These are phyloP conservation scores for Eucalyptus sp. DNA, from an alignment of 345 rosid species.

Conservation along the genomic window DNA sequence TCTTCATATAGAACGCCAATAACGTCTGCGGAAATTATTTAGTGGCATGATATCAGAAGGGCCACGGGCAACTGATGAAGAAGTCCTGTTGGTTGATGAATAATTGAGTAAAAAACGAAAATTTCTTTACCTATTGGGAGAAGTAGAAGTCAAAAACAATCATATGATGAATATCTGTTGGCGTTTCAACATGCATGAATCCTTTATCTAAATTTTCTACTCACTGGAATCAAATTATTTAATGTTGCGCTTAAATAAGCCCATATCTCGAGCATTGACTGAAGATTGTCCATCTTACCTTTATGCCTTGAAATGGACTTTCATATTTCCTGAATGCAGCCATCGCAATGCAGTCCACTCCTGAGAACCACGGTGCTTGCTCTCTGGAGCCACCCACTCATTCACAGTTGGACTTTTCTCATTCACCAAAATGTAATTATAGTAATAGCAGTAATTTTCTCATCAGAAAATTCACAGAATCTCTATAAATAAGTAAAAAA, in stretches of 20 bases:
- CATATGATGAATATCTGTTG: too few relatives aligned
- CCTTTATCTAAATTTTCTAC: too few relatives aligned
- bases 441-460: neutral
- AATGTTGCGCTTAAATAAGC: neutral
- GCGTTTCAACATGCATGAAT: too few relatives aligned
- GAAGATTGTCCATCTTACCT: slow-evolving; percentile 36
- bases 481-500: neutral
- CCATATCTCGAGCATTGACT: neutral
- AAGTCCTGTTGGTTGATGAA: too few relatives aligned
- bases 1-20: too few relatives aligned
- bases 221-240: too few relatives aligned
- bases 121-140: too few relatives aligned
- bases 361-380: neutral
- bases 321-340: neutral
- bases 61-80: too few relatives aligned
- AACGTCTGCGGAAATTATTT: too few relatives aligned
- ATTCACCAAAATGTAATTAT: neutral
- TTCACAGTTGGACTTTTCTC: neutral
- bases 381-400: neutral
- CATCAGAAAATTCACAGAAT: neutral
- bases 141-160: too few relatives aligned
- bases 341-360: slow-evolving; percentile 32
- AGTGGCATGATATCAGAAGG: too few relatives aligned
- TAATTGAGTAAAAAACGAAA: too few relatives aligned
- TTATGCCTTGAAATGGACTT: slow-evolving; percentile 1